Base-by-base conservation (phyloP, 306 rosid species). In the Astragalus glycyphyllos region DNA sequence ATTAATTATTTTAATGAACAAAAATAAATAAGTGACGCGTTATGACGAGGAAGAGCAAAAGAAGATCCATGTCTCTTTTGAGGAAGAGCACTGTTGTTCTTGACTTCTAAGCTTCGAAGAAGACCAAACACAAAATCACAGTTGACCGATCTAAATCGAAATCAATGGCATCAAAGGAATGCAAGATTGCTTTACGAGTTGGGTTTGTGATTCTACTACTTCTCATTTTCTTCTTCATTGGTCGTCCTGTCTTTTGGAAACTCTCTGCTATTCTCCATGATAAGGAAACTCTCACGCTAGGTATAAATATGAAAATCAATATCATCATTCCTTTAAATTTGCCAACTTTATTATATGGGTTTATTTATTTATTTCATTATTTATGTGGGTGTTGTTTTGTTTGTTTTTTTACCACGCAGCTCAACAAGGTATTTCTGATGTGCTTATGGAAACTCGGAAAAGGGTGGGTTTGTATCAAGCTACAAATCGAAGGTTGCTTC, bases 391-490 rank as follows among this genome's bases (percentile, higher is more conserved):
- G n/a, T n/a, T 37, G 5, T 8, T 37, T 37, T 37, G 41, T 7
- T 7, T 6, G 8, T 5, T 92, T 92, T 57, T 29, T 86, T 15
- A 84, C 92, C 55, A 85, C 35, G n/a, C n/a, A n/a, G n/a, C n/a
- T n/a, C n/a, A n/a, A n/a, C n/a, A n/a, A n/a, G n/a, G n/a, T n/a
- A n/a, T n/a, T 32, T 32, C 35, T 3, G 35, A 81, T 84, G 81
- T 85, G 75, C 90, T 86, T 53, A 51, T 83, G 60, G 92, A 86
- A 65, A 89, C 96, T 37, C 96, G 86, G 83, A 86, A 74, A 81
- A 61, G 90, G 51, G 87, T 88, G 34, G 91, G 60, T 55, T 55
- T 35, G 60, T 10, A 55, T 38, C 60, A 15, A 8, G 35, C 38
- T 55, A 55, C 37, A 4, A 55, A 26, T 38, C 34, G 60, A 8